phyloP scores from a whole-genome alignment of 768 basidiomycete species.

The Tremella fuciformis region DNA sequence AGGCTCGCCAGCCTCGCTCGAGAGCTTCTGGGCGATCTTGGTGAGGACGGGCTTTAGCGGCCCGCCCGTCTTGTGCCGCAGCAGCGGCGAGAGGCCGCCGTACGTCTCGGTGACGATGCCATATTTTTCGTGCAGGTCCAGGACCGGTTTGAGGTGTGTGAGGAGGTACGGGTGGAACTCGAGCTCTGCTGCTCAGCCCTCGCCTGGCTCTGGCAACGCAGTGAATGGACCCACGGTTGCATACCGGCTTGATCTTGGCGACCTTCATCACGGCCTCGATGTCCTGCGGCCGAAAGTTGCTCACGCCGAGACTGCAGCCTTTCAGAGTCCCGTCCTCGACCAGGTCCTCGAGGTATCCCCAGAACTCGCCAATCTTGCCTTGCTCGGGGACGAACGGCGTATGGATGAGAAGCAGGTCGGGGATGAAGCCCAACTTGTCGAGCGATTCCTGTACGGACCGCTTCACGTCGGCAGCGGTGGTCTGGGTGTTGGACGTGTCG shows the following conservation, averaged over 20 bases:
- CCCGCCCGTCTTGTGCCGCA: conserved; percentile 36
- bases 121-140: conserved; percentile 42
- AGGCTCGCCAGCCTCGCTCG: conserved; percentile 25
- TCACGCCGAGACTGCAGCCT: conserved; percentile 35
- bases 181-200: conserved; percentile 19
- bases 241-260: conserved; percentile 49
- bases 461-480: conserved; percentile 28
- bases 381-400: conserved; percentile 43
- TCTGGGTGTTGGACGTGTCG: conserved; percentile 11
- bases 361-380: conserved; percentile 39
- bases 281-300: conserved; percentile 50
- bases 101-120: conserved; percentile 43
- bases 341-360: conserved; percentile 22
- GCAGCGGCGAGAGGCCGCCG: conserved; percentile 40
- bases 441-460: conserved; percentile 32
- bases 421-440: conserved; percentile 33
- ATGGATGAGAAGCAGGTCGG: conserved; percentile 48
- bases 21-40: conserved; percentile 30
- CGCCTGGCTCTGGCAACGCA: background rate
- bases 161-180: conserved; percentile 51
- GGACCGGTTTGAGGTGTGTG: conserved; percentile 39
- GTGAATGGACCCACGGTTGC: conserved; percentile 42
- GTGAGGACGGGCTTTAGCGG: conserved; percentile 43
- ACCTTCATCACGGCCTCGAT: conserved; percentile 37
- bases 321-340: conserved; percentile 31